Evolutionary conservation across 768 basidiomycete species (phyloP).

Genomic region (Lyophyllum atratum): DNA sequence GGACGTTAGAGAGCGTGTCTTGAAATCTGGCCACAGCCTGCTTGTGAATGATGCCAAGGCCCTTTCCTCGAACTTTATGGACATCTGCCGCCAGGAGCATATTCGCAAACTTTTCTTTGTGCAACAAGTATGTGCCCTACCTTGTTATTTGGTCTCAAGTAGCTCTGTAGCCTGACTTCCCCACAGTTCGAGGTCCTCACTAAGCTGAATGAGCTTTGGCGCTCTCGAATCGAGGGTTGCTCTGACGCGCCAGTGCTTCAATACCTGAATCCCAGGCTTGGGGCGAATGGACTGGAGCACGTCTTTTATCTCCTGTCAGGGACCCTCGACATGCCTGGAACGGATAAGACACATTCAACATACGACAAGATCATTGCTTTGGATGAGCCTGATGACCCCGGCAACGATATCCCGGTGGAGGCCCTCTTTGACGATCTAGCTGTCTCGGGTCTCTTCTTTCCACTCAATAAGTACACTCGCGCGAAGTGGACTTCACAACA

Average conservation of each 20-base stretch:
- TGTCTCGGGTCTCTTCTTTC: slow-evolving; percentile 46
- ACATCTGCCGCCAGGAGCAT: slow-evolving; percentile 43
- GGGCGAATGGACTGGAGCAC: slow-evolving; percentile 32
- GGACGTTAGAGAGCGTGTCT: slow-evolving; percentile 31
- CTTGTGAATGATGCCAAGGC: slow-evolving; percentile 45
- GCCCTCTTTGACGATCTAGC: slow-evolving; percentile 51
- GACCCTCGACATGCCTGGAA: slow-evolving; percentile 37
- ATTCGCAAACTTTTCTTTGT: slow-evolving; percentile 55
- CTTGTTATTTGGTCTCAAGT: not conserved
- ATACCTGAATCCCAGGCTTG: slow-evolving; percentile 30
- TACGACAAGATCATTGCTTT: slow-evolving; percentile 47
- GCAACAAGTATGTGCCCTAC: slow-evolving; percentile 41
- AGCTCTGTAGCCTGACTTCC: not conserved
- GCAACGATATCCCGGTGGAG: slow-evolving; percentile 41
- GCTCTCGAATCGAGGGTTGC: slow-evolving; percentile 48
- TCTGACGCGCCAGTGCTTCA: slow-evolving; percentile 49
- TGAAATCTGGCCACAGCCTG: slow-evolving; percentile 25
- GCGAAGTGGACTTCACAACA: slow-evolving; percentile 40
- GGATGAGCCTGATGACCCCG: slow-evolving; percentile 30
- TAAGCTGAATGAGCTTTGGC: slow-evolving; percentile 48
- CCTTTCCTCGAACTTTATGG: slow-evolving; percentile 45
- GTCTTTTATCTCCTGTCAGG: slow-evolving; percentile 45
- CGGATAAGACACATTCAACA: slow-evolving; percentile 41
- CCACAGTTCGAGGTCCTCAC: slow-evolving; percentile 48
- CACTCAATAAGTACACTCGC: slow-evolving; percentile 39